Evolutionary conservation across 768 basidiomycete genomes (phyloP).

Genomic region (Pholiota microspora): DNA sequence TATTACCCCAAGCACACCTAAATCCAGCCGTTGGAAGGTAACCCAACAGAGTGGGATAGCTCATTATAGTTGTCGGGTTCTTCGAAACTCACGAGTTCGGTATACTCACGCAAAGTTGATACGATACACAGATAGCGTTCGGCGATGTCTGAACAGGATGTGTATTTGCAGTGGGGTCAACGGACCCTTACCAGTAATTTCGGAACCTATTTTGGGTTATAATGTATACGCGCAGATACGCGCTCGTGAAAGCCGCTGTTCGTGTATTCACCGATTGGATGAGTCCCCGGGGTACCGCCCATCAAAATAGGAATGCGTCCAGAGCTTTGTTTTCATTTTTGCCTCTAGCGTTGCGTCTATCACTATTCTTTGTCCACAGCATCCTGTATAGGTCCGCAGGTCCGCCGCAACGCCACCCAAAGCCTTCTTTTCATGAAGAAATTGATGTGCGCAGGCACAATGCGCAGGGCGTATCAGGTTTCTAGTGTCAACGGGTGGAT

Average conservation of each 20-base stretch:
- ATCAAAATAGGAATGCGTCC: not conserved
- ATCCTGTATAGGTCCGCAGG: not conserved
- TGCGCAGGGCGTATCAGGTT: not conserved
- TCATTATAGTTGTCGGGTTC: not conserved
- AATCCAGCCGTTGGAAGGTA: not conserved
- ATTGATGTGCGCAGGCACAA: not conserved
- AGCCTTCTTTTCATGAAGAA: not conserved
- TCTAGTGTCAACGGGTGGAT: not conserved
- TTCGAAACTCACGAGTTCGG: not conserved
- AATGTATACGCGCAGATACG: not conserved
- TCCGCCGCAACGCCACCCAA: not conserved
- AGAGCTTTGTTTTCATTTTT: slow-evolving; percentile 3
- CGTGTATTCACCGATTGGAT: not conserved
- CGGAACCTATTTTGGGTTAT: not conserved
- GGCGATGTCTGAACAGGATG: not conserved
- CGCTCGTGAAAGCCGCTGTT: not conserved
- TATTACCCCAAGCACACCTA: not conserved
- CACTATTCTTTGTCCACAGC: not conserved
- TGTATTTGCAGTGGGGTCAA: not conserved
- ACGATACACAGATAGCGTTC: not conserved
- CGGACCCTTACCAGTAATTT: not conserved
- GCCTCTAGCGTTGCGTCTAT: not conserved
- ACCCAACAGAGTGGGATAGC: not conserved
- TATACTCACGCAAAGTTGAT: not conserved
- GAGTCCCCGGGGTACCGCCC: slow-evolving; percentile 2